Conservation (phyloP, 1,139 yeast genomes). For the Kurtzmaniella natalensis region DNA sequence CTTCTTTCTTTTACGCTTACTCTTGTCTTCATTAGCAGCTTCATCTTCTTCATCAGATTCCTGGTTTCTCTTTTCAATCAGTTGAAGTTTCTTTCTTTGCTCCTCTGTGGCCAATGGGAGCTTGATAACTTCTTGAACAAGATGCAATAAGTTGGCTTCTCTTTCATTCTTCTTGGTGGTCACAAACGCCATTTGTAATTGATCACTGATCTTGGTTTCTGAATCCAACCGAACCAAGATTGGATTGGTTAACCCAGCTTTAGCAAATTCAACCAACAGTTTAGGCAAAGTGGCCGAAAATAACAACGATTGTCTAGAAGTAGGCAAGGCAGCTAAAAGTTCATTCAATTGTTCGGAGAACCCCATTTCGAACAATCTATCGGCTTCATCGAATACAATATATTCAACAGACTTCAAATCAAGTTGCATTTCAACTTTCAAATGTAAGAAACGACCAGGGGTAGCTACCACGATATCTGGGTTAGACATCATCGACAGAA, state of each 20-base stretch:
- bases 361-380: constrained; percentile 94
- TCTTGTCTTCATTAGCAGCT: constrained; percentile 30
- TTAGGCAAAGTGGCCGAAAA: constrained; percentile 96
- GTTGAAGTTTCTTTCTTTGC: constrained; percentile 50
- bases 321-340: constrained; percentile 75
- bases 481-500: constrained; percentile 84
- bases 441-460: constrained; percentile 94
- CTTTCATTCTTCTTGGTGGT: constrained; percentile 80
- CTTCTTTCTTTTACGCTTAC: constrained; percentile 32
- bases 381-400: constrained; percentile 97
- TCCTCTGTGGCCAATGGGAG: constrained; percentile 76
- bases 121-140: constrained; percentile 79
- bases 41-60: constrained; percentile 44
- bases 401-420: constrained; percentile 81
- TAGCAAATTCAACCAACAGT: constrained; percentile 91
- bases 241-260: constrained; percentile 91
- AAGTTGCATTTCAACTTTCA: constrained; percentile 90
- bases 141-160: constrained; percentile 76
- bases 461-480: constrained; percentile 97
- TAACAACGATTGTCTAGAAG: constrained; percentile 78
- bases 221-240: constrained; percentile 89
- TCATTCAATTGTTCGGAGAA: constrained; percentile 93
- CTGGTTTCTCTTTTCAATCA: constrained; percentile 40
- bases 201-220: constrained; percentile 84
- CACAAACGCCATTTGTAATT: constrained; percentile 85